Evolutionary conservation across 2,329 filamentous ascomycete genomes (phyloP), one percentile per base, ranked within the genome.

Genomic region (Colletotrichum magnum): DNA sequence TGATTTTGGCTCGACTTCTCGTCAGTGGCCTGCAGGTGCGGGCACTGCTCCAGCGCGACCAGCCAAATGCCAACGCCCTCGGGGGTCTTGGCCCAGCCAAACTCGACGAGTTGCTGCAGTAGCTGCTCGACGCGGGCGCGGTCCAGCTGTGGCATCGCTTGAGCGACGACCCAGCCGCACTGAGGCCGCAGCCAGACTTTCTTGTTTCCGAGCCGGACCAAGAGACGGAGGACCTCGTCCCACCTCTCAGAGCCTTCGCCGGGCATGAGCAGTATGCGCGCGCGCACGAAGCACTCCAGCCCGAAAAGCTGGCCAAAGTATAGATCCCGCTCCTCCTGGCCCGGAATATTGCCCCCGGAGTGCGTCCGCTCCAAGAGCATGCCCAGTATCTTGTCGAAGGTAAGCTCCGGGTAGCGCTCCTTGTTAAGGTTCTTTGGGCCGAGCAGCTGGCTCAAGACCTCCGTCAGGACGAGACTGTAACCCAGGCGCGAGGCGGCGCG

Each of bases 41-140:
- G 88, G 74, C 93, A 94, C 21, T 83, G 83, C 59, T 88, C 87
- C 70, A 88, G 86, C 2, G 92, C 88, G 5, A 89, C 88, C 39
- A 98, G 84, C 94, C 95, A 98, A 65, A 98, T 89, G 0, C 94
- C 94, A 24, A 98, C 90, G 6, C 95, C 95, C 78, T 98, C 95
- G 0, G 94, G 92, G 0, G 94, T 95, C 78, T 92, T 92, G 9
- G 90, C 89, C 57, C 97, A 83, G 10, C 92, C 91, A 9, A 97
- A 77, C 47, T 86, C 87, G 68, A 89, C 82, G 43, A 97, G 82
- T 0, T 92, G 90, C 28, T 84, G 80, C 74, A 91, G 86, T 1
- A 89, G 88, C 43, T 56, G 51, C 64, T 89, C 87, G 65, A 86
- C 82, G 73, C 87, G 80, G 63, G 26, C 21, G 18, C 57, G 56